Conservation (phyloP, 129 eudicot species). For the Lactuca saligna region DNA sequence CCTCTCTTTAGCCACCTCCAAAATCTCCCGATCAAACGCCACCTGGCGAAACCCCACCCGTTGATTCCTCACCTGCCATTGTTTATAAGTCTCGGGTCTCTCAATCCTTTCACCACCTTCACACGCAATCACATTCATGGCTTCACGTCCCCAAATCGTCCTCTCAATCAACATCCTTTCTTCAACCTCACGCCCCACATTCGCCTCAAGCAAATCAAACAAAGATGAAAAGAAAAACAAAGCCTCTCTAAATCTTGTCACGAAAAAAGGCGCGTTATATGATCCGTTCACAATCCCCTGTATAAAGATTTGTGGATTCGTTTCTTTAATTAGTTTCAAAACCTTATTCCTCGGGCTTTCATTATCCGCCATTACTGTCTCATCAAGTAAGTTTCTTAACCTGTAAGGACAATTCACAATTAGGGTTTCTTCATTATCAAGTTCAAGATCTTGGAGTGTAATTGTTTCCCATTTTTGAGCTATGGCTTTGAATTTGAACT, state of each 20-base stretch:
- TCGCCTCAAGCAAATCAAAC: conserved; percentile 77
- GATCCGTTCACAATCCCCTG: conserved; percentile 72
- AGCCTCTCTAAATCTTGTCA: conserved; percentile 73
- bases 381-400: conserved; percentile 65
- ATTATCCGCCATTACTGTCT: conserved; percentile 62
- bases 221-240: conserved; percentile 69
- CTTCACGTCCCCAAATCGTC: conserved; percentile 60
- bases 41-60: conserved; percentile 63
- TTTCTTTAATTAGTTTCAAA: conserved; percentile 52
- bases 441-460: conserved; percentile 55
- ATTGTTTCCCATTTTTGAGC: conserved; percentile 84
- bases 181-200: conserved; percentile 46
- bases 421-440: conserved; percentile 52
- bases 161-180: conserved; percentile 67
- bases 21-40: conserved; percentile 48
- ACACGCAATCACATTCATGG: conserved; percentile 80
- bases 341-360: conserved; percentile 70
- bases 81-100: conserved; percentile 81
- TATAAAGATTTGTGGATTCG: conserved; percentile 57
- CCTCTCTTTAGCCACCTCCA: conserved; percentile 46
- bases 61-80: conserved; percentile 68
- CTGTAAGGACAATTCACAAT: conserved; percentile 58
- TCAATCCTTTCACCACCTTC: conserved; percentile 84
- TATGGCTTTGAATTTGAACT: conserved; percentile 64
- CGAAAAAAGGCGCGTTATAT: conserved; percentile 67